A percentile compares a stretch with the other conserved stretches of the same genome.
These are phyloP conservation scores for Cyberlindnera euphorbiae DNA, from an alignment of 805 yeast species.

Conservation along the genomic window DNA sequence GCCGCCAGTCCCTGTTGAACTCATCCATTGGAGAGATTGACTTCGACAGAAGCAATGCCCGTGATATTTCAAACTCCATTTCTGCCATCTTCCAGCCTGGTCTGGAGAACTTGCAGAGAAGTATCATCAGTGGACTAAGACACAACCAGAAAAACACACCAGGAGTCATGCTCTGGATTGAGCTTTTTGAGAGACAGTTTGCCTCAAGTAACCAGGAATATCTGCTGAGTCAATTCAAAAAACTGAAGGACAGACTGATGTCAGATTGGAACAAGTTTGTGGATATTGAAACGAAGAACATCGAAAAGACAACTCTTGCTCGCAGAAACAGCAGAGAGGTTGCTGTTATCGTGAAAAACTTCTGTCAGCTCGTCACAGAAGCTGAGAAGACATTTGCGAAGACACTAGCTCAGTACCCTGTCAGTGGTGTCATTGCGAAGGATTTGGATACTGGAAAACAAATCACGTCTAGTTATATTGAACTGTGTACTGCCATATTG, in stretches of 20 bases:
- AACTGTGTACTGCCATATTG: constrained; percentile 27
- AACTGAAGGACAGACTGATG: constrained; percentile 46
- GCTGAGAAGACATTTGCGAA: constrained; percentile 27
- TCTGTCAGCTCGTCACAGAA: constrained; percentile 42
- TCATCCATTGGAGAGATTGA: constrained; percentile 34
- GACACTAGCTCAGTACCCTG: constrained; percentile 12
- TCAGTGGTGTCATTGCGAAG: constrained; percentile 3
- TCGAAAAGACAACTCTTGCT: constrained; percentile 34
- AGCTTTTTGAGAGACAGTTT: constrained; percentile 31
- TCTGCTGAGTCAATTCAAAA: constrained; percentile 43
- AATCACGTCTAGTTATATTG: constrained; percentile 28
- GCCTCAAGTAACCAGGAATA: constrained; percentile 63
- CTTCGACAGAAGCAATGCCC: constrained; percentile 43
- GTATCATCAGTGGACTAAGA: constrained; percentile 33
- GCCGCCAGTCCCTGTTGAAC: constrained; percentile 30
- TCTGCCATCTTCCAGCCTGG: constrained; percentile 39
- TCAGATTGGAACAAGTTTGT: constrained; percentile 57
- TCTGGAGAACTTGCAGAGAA: constrained; percentile 26
- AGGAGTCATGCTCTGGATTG: constrained; percentile 37
- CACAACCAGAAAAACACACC: constrained; percentile 38
- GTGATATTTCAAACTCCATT: constrained; percentile 41
- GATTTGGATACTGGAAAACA: constrained; percentile 21
- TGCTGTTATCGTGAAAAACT: constrained; percentile 40
- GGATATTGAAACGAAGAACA: constrained; percentile 44
- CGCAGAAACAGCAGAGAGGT: constrained; percentile 37